Evolutionary conservation across 129 eudicot species (phyloP).

Genomic region (Flaveria linearis): DNA sequence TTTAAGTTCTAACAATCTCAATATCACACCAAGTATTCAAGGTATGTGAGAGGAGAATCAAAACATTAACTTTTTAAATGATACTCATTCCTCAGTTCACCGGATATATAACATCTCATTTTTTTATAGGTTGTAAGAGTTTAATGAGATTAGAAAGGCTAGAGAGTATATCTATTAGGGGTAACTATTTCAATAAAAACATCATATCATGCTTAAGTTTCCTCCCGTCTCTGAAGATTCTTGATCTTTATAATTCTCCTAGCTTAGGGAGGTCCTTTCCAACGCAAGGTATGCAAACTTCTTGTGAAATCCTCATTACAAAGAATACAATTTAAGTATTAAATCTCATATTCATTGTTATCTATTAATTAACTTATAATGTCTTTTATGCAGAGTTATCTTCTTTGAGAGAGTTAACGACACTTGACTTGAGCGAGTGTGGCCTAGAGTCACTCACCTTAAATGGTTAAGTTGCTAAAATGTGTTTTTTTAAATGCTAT

Average conservation of each 20-base stretch:
- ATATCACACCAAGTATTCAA: neutral
- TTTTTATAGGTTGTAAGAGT: conserved; percentile 4
- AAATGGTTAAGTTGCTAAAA: neutral
- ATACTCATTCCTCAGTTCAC: neutral
- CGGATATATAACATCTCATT: too few species aligned
- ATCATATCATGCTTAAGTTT: conserved; percentile 1
- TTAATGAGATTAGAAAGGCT: neutral
- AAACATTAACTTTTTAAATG: neutral
- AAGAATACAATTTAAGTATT: neutral
- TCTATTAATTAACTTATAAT: neutral
- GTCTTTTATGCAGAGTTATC: neutral
- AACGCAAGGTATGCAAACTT: neutral
- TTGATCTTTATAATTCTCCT: neutral
- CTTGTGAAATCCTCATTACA: neutral
- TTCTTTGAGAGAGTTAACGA: conserved; percentile 5
- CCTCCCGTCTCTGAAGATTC: neutral
- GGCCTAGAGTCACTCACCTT: neutral
- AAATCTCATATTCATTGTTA: neutral
- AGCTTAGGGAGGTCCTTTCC: neutral
- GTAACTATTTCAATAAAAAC: neutral
- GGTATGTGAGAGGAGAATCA: conserved; percentile 9
- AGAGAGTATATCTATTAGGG: neutral
- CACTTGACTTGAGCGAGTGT: neutral
- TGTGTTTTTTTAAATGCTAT: neutral
- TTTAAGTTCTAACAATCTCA: neutral